Base-by-base conservation (phyloP, 1,284 basidiomycete genomes). In the Papiliotrema terrestris region DNA sequence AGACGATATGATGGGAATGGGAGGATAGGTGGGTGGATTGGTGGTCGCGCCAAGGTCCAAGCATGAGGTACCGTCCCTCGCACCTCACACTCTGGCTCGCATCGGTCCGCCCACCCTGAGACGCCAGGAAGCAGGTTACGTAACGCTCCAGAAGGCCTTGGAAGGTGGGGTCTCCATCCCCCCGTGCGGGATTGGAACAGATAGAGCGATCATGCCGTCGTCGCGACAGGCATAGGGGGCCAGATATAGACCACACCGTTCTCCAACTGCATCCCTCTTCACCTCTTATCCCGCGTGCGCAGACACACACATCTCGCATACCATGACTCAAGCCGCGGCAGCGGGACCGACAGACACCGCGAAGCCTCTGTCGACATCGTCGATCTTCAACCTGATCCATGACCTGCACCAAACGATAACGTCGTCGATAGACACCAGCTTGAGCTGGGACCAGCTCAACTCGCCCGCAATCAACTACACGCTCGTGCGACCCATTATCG, bases 391-490 rank as follows among this genome's bases (percentile, higher is more conserved):
- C 9, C 63, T 78, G 41, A 71, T 76, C 19, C 76, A 75, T 56
- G 61, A 66, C 8, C 55, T 78, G 3, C 70, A 73, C 57, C 48
- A 66, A 17, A 58, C 57, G 17, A 61, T 69, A 49, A 60, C 48
- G 38, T 49, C 49, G 47, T 61, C 49, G 25, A 65, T 75, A 86
- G 91, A 93, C 67, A 84, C 84, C 45, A 83, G 87, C 6, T 72
- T 93, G 49, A 85, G 82, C 53, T 92, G 89, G 90, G 89, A 91
- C 15, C 87, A 90, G 67, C 80, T 91, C 51, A 86, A 84, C 15
- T 86, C 89, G 0, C 85, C 89, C 2, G 88, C 91, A 63, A 83
- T 94, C 76, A 89, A 90, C 68, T 91, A 91, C 64, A 82, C 87
- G 6, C 79, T 92, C 51, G 84, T 92, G 26, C 83, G 89, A 11